Evolutionary conservation across 1,284 basidiomycete species (phyloP).

Genomic region (Rhodotorula sp.): DNA sequence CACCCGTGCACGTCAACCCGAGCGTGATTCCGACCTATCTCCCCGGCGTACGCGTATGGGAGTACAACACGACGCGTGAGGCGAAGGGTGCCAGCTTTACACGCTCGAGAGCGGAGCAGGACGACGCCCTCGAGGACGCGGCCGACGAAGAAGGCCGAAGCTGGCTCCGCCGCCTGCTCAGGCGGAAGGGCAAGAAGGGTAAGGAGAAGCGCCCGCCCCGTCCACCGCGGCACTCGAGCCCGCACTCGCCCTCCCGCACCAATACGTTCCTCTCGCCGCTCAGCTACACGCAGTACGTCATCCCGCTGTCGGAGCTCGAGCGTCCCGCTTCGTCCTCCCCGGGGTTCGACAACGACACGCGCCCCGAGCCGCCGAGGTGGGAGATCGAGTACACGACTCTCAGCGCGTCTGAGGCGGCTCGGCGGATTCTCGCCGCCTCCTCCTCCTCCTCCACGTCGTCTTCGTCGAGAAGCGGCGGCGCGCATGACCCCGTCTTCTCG

Average conservation of each 20-base stretch:
- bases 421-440: not conserved
- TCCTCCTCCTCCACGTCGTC: not conserved
- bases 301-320: constrained; percentile 57
- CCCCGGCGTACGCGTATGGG: constrained; percentile 77
- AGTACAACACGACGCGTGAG: constrained; percentile 48
- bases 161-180: constrained; percentile 49
- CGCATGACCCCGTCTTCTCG: constrained; percentile 2
- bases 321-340: not conserved
- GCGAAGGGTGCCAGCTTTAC: not conserved
- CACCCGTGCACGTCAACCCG: constrained; percentile 73
- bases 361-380: constrained; percentile 59
- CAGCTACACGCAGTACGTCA: constrained; percentile 80
- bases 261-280: constrained; percentile 72
- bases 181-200: constrained; percentile 54
- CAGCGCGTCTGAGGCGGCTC: constrained; percentile 45
- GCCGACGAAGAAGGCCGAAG: not conserved
- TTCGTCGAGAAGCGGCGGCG: rapidly evolving
- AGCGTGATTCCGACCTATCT: constrained; percentile 86
- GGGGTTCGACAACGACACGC: constrained; percentile 55
- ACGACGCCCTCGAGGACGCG: not conserved
- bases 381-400: constrained; percentile 79
- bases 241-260: constrained; percentile 65
- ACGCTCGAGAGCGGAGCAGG: constrained; percentile 1
- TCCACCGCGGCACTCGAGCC: constrained; percentile 3
- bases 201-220: constrained; percentile 46